Evolutionary conservation across 2,329 filamentous ascomycete genomes (phyloP).

Genomic region (Mollisiaceae sp.): DNA sequence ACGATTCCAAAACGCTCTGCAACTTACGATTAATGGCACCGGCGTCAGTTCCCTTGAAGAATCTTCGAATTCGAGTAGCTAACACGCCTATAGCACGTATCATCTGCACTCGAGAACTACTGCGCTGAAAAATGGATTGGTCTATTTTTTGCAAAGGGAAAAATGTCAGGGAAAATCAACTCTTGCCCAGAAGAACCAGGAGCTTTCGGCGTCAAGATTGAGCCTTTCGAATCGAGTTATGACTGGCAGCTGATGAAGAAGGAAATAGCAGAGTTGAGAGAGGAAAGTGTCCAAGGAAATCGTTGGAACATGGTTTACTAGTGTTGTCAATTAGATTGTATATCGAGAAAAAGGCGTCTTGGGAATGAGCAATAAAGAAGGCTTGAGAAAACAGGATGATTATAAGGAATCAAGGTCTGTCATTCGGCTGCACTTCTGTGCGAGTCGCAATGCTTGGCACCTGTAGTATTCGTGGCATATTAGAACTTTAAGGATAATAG

Average conservation of each 20-base stretch:
- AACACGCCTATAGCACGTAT: background rate
- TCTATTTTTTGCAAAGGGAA: background rate
- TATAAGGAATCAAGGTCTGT: too few species aligned
- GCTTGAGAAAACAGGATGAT: too few species aligned
- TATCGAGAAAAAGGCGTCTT: too few species aligned
- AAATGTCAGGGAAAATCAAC: background rate
- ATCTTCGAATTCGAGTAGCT: background rate
- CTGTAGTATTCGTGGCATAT: too few species aligned
- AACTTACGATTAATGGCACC: conserved; percentile 54
- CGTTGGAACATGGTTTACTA: background rate
- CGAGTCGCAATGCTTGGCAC: too few species aligned
- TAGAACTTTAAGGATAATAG: too few species aligned
- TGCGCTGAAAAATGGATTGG: background rate
- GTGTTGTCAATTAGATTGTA: background rate
- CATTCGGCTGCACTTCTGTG: too few species aligned
- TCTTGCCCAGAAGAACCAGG: background rate
- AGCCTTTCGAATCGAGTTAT: background rate
- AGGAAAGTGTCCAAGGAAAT: background rate
- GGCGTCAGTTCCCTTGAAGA: conserved; percentile 43
- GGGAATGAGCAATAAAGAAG: too few species aligned
- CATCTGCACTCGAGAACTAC: background rate
- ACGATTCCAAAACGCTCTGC: conserved; percentile 40
- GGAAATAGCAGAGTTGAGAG: background rate
- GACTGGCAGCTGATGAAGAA: background rate
- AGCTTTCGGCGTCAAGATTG: background rate